Base-by-base conservation (phyloP, 768 basidiomycete genomes). In the Leccinellum luteum region DNA sequence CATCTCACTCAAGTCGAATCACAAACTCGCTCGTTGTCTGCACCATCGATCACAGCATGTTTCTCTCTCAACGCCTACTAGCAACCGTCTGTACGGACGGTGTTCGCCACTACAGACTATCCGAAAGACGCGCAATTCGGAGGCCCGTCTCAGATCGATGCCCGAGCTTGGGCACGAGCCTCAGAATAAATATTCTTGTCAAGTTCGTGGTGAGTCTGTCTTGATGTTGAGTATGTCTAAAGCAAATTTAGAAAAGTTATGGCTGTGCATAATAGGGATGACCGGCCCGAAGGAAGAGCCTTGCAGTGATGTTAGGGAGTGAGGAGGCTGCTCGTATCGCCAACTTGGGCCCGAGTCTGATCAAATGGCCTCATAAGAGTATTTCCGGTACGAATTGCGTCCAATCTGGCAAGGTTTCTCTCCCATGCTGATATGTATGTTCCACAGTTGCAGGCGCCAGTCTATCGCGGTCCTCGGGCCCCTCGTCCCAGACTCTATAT, bases 401-500 rank as follows among this genome's bases (percentile, higher is more conserved):
- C 41, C 41, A 43, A 19, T 31, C 38, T 41, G 41, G 41, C n/a
- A 43, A 43, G 5, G 13, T 23, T 66, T 53, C 21, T 43, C 56
- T 66, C 66, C 61, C 66, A 66, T 68, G 49, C 8, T 4, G 13
- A 15, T 27, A 38, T n/a, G 17, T 41, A 14, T 5, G 32, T 21
- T 15, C 6, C 15, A 15, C 19, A 38, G n/a, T 9, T n/a, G 13
- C 10, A 19, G 48, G 6, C 19, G 25, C 3, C 45, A 47, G 45
- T 47, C 45, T 25, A 49, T 55, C n/a, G 9, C 17, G 8, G 38
- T 41, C n/a, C 2, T 6, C 35, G 35, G 34, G 34, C 34, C 34
- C 17, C 34, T 35, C 17, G 35, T 38, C 17, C n/a, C 38, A 41
- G 17, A 9, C 32, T 52, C 38, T 10, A 43, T 10, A 43, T 43